A percentile compares a stretch with the other conserved stretches of the same genome.
Conservation (phyloP, 2,329 filamentous ascomycete species). For the Colletotrichum melonis region DNA sequence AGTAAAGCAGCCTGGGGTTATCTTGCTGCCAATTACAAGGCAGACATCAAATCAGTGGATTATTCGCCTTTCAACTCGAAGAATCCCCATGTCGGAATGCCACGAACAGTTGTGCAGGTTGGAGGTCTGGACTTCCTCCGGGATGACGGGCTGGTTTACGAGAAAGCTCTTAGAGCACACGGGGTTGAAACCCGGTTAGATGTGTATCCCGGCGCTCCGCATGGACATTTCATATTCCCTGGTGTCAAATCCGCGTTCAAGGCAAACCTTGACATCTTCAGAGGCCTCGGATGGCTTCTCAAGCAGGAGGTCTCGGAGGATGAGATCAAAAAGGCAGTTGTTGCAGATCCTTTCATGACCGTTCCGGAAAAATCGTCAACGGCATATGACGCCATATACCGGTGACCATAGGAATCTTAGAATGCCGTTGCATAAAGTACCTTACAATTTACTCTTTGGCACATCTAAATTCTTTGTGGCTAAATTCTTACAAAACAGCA, state of each 20-base stretch:
- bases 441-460: no score
- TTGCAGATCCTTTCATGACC: neutral
- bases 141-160: constrained; percentile 65
- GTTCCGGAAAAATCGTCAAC: no score
- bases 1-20: constrained; percentile 39
- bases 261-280: neutral
- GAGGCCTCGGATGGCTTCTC: neutral
- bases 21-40: constrained; percentile 44
- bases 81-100: constrained; percentile 47
- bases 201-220: constrained; percentile 3
- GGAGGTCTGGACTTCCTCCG: constrained; percentile 61
- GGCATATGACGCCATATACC: no score
- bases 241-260: neutral
- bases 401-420: no score
- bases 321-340: neutral
- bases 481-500: no score
- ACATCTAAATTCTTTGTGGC: no score
- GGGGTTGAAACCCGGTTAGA: constrained; percentile 51
- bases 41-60: constrained; percentile 42
- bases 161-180: constrained; percentile 55
- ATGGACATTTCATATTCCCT: neutral
- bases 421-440: no score
- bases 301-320: neutral
- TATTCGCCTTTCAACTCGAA: constrained; percentile 46
- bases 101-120: constrained; percentile 60